Evolutionary conservation across 1,284 basidiomycete species (phyloP).

Genomic region (Leccinum variabile): DNA sequence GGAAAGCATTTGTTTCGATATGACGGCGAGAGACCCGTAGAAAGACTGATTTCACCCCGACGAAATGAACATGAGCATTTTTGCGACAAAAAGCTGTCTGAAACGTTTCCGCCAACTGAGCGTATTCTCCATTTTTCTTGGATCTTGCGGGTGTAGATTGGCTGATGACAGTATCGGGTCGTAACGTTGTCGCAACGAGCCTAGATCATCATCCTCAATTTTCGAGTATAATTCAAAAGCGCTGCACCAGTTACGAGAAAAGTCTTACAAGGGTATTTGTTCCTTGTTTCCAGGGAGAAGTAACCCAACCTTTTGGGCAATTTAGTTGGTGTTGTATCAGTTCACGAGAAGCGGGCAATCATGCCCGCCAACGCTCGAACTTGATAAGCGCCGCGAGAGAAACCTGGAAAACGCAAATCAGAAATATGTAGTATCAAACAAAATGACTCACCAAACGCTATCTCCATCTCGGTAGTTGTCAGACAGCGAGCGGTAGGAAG

Average conservation of each 20-base stretch:
- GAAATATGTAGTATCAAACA: not conserved
- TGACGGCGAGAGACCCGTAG: not conserved
- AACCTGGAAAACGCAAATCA: slow-evolving; percentile 29
- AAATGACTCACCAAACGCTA: slow-evolving; percentile 32
- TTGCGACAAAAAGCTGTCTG: slow-evolving; percentile 29
- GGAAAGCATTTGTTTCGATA: not conserved
- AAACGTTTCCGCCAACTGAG: slow-evolving; percentile 27
- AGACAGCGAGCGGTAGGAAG: slow-evolving; percentile 40
- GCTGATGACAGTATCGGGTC: slow-evolving; percentile 7
- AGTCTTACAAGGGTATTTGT: slow-evolving; percentile 39
- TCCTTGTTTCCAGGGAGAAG: slow-evolving; percentile 38
- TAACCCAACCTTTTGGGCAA: slow-evolving; percentile 34
- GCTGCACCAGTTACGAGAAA: slow-evolving; percentile 4
- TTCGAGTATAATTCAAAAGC: slow-evolving; percentile 34
- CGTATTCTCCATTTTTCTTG: slow-evolving; percentile 11
- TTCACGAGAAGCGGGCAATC: slow-evolving; percentile 25
- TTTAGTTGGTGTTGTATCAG: not conserved
- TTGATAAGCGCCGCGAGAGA: slow-evolving; percentile 44
- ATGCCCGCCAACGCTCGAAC: slow-evolving; percentile 39
- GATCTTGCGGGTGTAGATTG: slow-evolving; percentile 14
- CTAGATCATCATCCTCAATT: slow-evolving; percentile 21
- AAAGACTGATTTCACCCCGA: slow-evolving; percentile 38
- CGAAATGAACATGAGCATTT: slow-evolving; percentile 36
- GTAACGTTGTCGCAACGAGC: slow-evolving; percentile 2
- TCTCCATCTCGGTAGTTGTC: slow-evolving; percentile 37